A percentile compares a stretch with the other conserved stretches of the same genome.
phyloP scores from a whole-genome alignment of 2,329 filamentous ascomycete species.

The Fusarium floridanum region DNA sequence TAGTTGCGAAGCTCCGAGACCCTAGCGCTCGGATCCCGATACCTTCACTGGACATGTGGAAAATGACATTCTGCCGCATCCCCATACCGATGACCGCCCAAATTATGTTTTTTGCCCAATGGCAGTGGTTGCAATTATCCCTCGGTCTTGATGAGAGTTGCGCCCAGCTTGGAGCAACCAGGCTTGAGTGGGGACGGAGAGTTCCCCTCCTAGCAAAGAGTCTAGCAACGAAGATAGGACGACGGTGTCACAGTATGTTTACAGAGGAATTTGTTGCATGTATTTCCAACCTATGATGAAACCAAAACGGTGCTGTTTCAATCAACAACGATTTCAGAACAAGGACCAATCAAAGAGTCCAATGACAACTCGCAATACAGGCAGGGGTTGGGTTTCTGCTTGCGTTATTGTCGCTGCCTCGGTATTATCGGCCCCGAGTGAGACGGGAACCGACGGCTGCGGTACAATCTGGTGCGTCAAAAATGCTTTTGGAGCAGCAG shows the following conservation, averaged over 20 bases:
- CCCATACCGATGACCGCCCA: slow-evolving; percentile 1
- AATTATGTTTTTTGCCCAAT: neutral
- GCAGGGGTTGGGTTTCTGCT: neutral
- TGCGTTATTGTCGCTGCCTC: neutral
- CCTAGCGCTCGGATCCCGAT: neutral
- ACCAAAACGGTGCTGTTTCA: neutral
- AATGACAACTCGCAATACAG: neutral
- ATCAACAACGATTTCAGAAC: neutral
- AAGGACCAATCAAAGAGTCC: neutral
- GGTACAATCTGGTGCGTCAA: neutral
- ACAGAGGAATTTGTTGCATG: neutral
- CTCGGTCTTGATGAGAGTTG: slow-evolving; percentile 3
- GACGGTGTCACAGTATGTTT: neutral
- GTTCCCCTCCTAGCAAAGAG: neutral
- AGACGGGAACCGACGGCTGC: neutral
- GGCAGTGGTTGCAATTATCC: neutral
- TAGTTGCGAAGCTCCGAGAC: neutral
- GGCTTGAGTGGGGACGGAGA: neutral
- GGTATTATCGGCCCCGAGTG: slow-evolving; percentile 1
- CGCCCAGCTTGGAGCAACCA: neutral
- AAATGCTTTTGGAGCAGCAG: slow-evolving; percentile 15
- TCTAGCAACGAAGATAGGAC: neutral
- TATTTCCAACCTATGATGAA: neutral
- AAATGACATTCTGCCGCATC: slow-evolving; percentile 1
- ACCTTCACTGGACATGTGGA: neutral